These are phyloP conservation scores for Russula emetica DNA, from an alignment of 768 basidiomycete genomes.

Conservation along the genomic window DNA sequence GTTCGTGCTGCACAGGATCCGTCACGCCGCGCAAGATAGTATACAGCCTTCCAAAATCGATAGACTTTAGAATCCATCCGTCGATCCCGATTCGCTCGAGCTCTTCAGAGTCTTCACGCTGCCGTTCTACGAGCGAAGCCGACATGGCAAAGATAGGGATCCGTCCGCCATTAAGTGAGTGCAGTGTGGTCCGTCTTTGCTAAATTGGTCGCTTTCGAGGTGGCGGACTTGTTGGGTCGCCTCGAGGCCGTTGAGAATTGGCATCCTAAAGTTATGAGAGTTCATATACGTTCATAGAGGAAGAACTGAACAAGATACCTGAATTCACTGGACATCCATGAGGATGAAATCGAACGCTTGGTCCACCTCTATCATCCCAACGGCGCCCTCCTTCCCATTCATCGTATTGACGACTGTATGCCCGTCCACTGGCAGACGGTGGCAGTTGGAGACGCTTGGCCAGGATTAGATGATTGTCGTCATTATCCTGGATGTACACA, in stretches of 20 bases:
- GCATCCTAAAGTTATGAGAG: conserved; percentile 53
- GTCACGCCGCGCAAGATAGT: too few species aligned
- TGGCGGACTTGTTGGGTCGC: conserved; percentile 63
- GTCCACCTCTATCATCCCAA: conserved; percentile 55
- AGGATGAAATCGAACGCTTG: conserved; percentile 64
- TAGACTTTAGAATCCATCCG: conserved; percentile 82
- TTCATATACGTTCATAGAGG: not conserved
- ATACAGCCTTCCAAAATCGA: conserved; percentile 67
- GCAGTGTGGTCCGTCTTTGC: conserved; percentile 33
- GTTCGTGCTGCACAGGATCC: conserved; percentile 47
- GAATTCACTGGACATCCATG: conserved; percentile 78
- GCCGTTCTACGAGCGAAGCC: conserved; percentile 59
- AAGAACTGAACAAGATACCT: conserved; percentile 11
- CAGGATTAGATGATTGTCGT: conserved; percentile 68
- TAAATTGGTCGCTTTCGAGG: conserved; percentile 43
- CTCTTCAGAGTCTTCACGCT: conserved; percentile 52
- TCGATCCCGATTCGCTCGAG: conserved; percentile 58
- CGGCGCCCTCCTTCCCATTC: conserved; percentile 74
- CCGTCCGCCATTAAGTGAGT: conserved; percentile 49
- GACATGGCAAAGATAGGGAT: conserved; percentile 82
- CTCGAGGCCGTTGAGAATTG: conserved; percentile 70
- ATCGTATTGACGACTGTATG: conserved; percentile 61
- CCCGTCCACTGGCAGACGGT: too few species aligned
- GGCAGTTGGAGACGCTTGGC: conserved; percentile 59
- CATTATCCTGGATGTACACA: conserved; percentile 53